These are phyloP conservation scores for Magnolia changhungtana DNA, from an alignment of 164 flowering plant species.

Conservation along the genomic window DNA sequence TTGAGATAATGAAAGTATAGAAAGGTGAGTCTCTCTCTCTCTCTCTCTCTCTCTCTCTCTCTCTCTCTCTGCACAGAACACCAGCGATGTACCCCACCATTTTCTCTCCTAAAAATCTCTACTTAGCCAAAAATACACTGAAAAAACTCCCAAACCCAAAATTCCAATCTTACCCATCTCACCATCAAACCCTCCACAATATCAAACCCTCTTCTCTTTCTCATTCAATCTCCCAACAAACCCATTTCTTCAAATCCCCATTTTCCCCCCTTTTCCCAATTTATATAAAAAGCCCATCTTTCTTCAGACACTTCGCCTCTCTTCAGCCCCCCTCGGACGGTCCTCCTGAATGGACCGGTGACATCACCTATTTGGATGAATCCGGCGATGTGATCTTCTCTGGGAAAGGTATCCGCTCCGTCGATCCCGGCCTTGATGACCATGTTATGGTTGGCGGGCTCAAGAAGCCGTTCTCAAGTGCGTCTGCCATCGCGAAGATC, in stretches of 20 bases:
- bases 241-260: conserved; percentile 7
- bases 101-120: conserved; percentile 20
- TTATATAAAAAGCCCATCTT: not conserved
- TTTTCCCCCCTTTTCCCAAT: not conserved
- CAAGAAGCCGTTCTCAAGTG: conserved; percentile 68
- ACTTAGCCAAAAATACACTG: conserved; percentile 6
- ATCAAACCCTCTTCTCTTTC: not conserved
- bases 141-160: conserved; percentile 13
- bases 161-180: not conserved
- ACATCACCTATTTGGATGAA: conserved; percentile 83
- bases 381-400: conserved; percentile 61
- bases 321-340: not conserved
- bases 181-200: not conserved
- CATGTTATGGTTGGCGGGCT: conserved; percentile 88
- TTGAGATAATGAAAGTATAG: not conserved
- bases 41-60: not conserved
- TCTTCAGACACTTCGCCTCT: not conserved
- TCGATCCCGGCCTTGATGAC: conserved; percentile 80
- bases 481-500: conserved; percentile 69
- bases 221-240: not conserved
- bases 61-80: not conserved
- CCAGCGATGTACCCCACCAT: not conserved
- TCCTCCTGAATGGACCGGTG: conserved; percentile 75
- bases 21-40: not conserved
- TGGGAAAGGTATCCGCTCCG: conserved; percentile 76